phyloP scores from a whole-genome alignment of 73 alveolate genomes.

The Blepharisma japonicum region DNA sequence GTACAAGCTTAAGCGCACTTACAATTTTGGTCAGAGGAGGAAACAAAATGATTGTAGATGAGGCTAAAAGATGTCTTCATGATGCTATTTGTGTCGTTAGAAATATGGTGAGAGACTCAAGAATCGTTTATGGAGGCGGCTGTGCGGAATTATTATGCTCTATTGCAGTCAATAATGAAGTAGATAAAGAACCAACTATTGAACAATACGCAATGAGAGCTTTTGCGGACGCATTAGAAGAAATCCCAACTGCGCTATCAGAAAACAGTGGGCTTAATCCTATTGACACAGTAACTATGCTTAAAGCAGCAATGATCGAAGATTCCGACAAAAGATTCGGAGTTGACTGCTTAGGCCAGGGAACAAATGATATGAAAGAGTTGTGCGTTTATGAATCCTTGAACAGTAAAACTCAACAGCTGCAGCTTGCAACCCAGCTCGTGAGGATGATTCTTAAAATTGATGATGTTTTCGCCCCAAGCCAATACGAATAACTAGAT shows the following conservation, averaged over 20 bases:
- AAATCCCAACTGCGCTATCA: constrained; percentile 93
- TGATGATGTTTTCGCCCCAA: constrained; percentile 94
- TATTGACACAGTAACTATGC: constrained; percentile 85
- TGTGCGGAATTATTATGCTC: constrained; percentile 86
- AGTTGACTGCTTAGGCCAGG: constrained; percentile 81
- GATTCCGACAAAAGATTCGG: constrained; percentile 65
- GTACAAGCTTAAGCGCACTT: constrained; percentile 83
- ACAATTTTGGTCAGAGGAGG: constrained; percentile 81
- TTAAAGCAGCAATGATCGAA: constrained; percentile 72
- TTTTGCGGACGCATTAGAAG: constrained; percentile 97
- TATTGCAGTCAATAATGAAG: constrained; percentile 59
- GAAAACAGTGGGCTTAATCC: constrained; percentile 97
- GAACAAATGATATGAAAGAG: constrained; percentile 91
- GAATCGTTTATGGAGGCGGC: constrained; percentile 98
- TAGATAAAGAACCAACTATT: constrained; percentile 48
- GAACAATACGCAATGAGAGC: constrained; percentile 96
- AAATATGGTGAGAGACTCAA: constrained; percentile 90
- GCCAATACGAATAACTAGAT: not conserved
- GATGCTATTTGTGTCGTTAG: constrained; percentile 99
- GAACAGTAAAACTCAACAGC: constrained; percentile 67
- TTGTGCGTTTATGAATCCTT: constrained; percentile 89
- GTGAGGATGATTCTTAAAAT: constrained; percentile 98
- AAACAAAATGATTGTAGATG: constrained; percentile 84
- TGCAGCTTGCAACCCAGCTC: constrained; percentile 95
- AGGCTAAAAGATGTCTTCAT: constrained; percentile 97